Evolutionary conservation across 148 eudicot genomes (phyloP).

Genomic region (Spergularia marina): DNA sequence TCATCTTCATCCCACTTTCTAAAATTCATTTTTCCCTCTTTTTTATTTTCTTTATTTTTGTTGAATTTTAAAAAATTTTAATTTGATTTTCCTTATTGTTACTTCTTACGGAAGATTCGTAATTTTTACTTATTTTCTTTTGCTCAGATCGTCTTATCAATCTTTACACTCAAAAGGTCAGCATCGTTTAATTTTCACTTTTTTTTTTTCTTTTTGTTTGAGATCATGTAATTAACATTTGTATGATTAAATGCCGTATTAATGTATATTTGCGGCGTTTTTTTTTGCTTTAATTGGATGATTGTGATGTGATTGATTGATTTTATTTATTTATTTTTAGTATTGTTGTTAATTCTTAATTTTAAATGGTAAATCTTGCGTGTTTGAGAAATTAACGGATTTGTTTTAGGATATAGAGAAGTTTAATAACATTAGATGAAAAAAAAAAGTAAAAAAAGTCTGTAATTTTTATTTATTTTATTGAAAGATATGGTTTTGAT

Average conservation of each 20-base stretch:
- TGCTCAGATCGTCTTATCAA: no score
- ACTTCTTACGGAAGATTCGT: no score
- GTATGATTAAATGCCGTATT: neutral
- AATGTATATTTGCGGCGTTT: neutral
- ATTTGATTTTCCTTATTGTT: neutral
- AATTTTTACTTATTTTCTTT: no score
- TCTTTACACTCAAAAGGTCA: slow-evolving; percentile 2
- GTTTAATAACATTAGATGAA: neutral
- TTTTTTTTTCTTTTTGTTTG: neutral
- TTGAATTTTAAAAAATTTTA: neutral
- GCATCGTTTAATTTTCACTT: neutral
- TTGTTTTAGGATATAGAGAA: neutral
- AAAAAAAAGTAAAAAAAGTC: neutral
- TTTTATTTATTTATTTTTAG: neutral
- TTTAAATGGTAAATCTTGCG: neutral
- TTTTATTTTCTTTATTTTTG: neutral
- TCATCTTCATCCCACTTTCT: neutral
- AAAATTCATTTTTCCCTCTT: neutral
- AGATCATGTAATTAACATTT: neutral
- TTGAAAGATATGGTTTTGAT: neutral
- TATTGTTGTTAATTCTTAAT: neutral
- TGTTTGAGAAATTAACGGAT: neutral
- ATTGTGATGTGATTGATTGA: slow-evolving; percentile 1
- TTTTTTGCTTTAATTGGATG: neutral
- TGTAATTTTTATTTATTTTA: neutral